Evolutionary conservation across 805 yeast species (phyloP).

Genomic region (Pichia insulana): DNA sequence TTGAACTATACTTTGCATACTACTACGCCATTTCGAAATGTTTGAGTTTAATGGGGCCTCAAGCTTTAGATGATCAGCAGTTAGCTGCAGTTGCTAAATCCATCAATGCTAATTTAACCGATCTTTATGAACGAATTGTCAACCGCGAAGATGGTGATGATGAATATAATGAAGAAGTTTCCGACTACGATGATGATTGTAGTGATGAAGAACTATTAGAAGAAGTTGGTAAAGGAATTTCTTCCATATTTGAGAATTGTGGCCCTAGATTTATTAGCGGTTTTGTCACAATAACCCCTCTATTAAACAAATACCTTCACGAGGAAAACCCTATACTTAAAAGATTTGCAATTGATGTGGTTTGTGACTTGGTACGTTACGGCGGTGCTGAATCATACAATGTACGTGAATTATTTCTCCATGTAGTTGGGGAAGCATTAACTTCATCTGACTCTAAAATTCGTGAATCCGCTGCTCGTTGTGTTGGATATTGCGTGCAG

Average conservation of each 20-base stretch:
- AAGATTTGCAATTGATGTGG: constrained; percentile 69
- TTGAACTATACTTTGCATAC: constrained; percentile 72
- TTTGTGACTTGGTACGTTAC: constrained; percentile 74
- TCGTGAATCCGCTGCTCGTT: constrained; percentile 81
- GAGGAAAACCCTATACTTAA: constrained; percentile 63
- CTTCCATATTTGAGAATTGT: constrained; percentile 58
- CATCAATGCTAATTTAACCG: constrained; percentile 52
- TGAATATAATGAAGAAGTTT: constrained; percentile 81
- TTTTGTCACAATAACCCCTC: constrained; percentile 57
- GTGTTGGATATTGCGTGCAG: constrained; percentile 82
- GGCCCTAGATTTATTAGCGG: constrained; percentile 51
- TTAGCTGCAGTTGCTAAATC: constrained; percentile 49
- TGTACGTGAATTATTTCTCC: constrained; percentile 57
- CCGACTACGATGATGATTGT: constrained; percentile 73
- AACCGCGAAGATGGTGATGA: constrained; percentile 70
- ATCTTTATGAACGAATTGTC: constrained; percentile 61
- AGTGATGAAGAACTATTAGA: constrained; percentile 87
- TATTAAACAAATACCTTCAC: constrained; percentile 49
- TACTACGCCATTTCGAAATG: constrained; percentile 65
- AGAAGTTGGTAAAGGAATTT: constrained; percentile 70
- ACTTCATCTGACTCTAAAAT: constrained; percentile 59
- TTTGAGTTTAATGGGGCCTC: constrained; percentile 57
- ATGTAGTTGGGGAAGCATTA: constrained; percentile 57
- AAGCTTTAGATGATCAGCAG: constrained; percentile 47
- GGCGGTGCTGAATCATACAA: constrained; percentile 61